phyloP scores from a whole-genome alignment of 148 eudicot genomes.

The Rhododendron mucronatum region DNA sequence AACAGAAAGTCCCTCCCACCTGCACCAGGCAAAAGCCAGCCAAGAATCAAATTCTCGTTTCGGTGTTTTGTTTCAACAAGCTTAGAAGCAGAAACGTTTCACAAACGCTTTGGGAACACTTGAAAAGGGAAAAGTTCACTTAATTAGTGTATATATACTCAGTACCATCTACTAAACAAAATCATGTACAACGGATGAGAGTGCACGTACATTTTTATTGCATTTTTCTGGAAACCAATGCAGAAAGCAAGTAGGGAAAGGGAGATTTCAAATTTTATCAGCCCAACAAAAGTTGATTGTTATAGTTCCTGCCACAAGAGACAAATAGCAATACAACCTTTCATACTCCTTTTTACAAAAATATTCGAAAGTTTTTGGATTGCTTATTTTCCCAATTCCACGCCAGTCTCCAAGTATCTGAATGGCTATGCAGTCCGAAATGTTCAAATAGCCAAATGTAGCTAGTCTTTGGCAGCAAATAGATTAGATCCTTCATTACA shows the following conservation, averaged over 20 bases:
- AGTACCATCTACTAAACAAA: not conserved
- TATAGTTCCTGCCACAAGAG: not conserved
- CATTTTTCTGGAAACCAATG: not conserved
- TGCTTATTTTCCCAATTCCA: not conserved
- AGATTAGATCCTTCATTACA: not conserved
- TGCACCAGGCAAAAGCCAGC: constrained; percentile 17
- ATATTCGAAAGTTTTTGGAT: not conserved
- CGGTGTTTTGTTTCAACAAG: not conserved
- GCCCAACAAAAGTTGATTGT: not conserved
- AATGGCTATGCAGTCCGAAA: not conserved
- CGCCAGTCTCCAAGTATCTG: not conserved
- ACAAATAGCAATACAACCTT: not conserved
- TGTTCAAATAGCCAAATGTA: not conserved
- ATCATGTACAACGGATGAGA: not conserved
- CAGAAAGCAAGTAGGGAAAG: not conserved
- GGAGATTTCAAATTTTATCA: not conserved
- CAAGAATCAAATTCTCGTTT: not conserved
- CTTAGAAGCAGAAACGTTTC: not conserved
- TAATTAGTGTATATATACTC: too few species aligned
- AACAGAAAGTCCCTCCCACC: constrained; percentile 21
- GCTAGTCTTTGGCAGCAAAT: not conserved
- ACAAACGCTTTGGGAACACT: not conserved
- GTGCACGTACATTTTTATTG: not conserved
- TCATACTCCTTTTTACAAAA: not conserved
- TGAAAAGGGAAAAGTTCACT: not conserved